Evolutionary conservation across 2,329 filamentous ascomycete genomes (phyloP).

Genomic region (Diaporthe ampelina): DNA sequence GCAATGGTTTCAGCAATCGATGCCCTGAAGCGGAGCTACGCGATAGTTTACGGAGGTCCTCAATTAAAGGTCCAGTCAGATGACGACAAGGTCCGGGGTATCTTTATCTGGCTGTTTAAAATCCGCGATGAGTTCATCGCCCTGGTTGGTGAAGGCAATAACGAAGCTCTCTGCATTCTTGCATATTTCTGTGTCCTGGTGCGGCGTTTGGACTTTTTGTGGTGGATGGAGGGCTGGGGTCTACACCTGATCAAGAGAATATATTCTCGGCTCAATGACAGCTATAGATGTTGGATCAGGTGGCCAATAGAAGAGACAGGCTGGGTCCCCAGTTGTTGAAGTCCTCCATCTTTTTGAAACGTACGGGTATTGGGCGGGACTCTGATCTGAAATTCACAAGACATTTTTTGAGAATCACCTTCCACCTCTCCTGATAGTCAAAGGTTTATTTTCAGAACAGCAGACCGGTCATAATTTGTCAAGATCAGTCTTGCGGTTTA

Average conservation of each 20-base stretch:
- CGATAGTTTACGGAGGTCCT: neutral
- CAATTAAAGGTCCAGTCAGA: neutral
- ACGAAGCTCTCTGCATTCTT: constrained; percentile 1
- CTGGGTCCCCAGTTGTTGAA: neutral
- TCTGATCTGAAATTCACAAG: no score
- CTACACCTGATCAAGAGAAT: neutral
- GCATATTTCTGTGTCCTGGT: neutral
- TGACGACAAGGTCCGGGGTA: constrained; percentile 5
- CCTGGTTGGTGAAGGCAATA: neutral
- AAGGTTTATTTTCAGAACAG: no score
- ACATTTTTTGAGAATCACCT: no score
- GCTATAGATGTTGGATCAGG: constrained; percentile 3
- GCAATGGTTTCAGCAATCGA: neutral
- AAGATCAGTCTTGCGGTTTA: no score
- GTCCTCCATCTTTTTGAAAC: neutral
- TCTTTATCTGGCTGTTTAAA: constrained; percentile 9
- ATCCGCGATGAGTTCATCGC: neutral
- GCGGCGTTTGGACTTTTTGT: constrained; percentile 4
- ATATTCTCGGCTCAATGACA: constrained; percentile 3
- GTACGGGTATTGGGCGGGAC: neutral
- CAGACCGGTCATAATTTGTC: no score
- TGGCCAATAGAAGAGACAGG: constrained; percentile 12
- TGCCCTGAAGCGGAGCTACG: constrained; percentile 3
- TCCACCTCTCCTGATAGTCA: no score
- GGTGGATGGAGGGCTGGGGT: constrained; percentile 7